These are phyloP conservation scores for Ascoidea asiatica DNA, from an alignment of 805 yeast species.

Conservation along the genomic window DNA sequence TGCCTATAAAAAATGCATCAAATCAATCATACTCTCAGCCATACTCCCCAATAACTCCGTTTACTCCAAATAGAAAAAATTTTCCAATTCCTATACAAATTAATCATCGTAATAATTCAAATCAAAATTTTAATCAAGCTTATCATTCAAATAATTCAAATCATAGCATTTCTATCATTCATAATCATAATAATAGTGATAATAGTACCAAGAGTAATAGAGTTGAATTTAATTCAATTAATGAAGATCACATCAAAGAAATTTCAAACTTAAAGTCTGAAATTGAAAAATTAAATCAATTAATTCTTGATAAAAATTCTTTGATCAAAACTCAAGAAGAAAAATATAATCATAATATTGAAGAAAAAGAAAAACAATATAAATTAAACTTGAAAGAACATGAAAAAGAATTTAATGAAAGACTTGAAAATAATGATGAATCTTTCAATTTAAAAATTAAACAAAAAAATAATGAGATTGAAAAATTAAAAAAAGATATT, in stretches of 20 bases:
- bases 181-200: background rate
- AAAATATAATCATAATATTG: too few species aligned
- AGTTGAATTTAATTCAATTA: too few species aligned
- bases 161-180: background rate
- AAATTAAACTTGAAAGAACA: background rate
- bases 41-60: background rate
- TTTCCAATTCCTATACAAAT: background rate
- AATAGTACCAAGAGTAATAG: background rate
- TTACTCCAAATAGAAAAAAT: background rate
- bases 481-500: background rate
- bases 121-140: too few species aligned
- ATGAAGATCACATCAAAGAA: background rate
- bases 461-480: background rate
- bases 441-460: background rate
- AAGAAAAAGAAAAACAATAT: background rate
- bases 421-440: background rate
- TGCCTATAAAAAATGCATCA: background rate
- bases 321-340: background rate
- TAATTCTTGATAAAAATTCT: background rate
- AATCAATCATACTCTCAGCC: background rate
- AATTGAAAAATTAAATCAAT: background rate
- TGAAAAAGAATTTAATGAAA: background rate
- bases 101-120: background rate
- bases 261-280: background rate
- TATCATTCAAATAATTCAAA: background rate